These are phyloP conservation scores for Aureobasidium pullulans DNA, from an alignment of 2,329 filamentous ascomycete species.

Conservation along the genomic window DNA sequence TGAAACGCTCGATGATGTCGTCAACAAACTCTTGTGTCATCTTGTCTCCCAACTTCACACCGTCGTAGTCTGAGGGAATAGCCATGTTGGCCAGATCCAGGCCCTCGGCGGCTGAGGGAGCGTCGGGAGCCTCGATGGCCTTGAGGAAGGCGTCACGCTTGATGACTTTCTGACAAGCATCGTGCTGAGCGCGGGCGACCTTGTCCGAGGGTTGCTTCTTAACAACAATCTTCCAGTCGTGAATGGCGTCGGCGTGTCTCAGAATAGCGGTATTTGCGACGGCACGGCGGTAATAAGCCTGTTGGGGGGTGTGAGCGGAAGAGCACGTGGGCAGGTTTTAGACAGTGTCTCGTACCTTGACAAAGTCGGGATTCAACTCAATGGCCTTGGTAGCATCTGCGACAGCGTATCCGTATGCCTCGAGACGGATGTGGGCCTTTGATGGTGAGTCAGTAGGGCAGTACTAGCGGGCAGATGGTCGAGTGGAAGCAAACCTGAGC, in stretches of 20 bases:
- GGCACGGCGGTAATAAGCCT: slow-evolving; percentile 85
- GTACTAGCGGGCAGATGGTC: neutral
- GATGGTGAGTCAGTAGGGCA: neutral
- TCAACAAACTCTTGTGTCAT: slow-evolving; percentile 98
- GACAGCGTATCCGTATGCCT: slow-evolving; percentile 89
- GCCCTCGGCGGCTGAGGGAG: slow-evolving; percentile 84
- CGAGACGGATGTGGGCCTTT: slow-evolving; percentile 88
- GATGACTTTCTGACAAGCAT: slow-evolving; percentile 91
- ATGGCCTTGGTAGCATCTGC: slow-evolving; percentile 85
- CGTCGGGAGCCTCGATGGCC: slow-evolving; percentile 88
- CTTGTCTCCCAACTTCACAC: slow-evolving; percentile 63
- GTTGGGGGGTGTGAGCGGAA: neutral
- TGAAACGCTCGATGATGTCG: slow-evolving; percentile 95
- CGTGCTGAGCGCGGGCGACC: slow-evolving; percentile 81
- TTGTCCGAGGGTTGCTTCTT: slow-evolving; percentile 82
- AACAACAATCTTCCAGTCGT: slow-evolving; percentile 87
- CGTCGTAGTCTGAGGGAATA: slow-evolving; percentile 80
- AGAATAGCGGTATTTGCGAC: slow-evolving; percentile 88
- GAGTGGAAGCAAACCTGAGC: slow-evolving; percentile 63
- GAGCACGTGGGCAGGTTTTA: neutral
- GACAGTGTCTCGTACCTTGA: slow-evolving; percentile 58
- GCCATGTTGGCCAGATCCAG: slow-evolving; percentile 80
- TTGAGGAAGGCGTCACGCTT: slow-evolving; percentile 88
- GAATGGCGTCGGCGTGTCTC: slow-evolving; percentile 76
- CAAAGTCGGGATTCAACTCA: slow-evolving; percentile 76